phyloP scores from a whole-genome alignment of 192 early-diverging fungal genomes.

The Pilaira anomala region DNA sequence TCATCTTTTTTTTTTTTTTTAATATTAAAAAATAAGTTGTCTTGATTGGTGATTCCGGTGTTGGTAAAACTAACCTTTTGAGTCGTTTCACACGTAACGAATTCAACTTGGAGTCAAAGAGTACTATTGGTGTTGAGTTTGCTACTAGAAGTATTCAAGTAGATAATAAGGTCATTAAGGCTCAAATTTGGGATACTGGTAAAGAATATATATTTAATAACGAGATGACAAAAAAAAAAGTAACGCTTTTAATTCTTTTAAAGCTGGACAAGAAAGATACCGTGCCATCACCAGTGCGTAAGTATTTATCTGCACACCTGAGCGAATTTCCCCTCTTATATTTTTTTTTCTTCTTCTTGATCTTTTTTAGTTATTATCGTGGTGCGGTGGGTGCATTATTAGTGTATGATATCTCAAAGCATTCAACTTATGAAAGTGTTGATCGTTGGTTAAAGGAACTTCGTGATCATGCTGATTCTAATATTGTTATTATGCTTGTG shows the following conservation, averaged over 20 bases:
- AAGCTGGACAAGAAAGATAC: constrained; percentile 73
- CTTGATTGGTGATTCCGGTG: constrained; percentile 60
- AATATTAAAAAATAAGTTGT: constrained; percentile 47
- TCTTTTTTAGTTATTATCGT: constrained; percentile 76
- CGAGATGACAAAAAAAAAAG: not conserved
- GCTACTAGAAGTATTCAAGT: constrained; percentile 95
- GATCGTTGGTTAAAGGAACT: constrained; percentile 97
- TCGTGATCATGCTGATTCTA: constrained; percentile 91
- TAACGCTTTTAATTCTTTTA: not conserved
- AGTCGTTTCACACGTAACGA: constrained; percentile 96
- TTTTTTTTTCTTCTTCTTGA: not conserved
- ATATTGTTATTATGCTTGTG: constrained; percentile 98
- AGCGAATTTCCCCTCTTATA: no score
- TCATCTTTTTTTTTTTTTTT: constrained; percentile 26
- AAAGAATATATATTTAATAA: constrained; percentile 18
- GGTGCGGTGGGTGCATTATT: constrained; percentile 94
- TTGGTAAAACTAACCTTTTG: constrained; percentile 93
- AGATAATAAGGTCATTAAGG: constrained; percentile 96
- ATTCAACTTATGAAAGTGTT: constrained; percentile 92
- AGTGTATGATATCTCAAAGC: constrained; percentile 97
- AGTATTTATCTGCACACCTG: constrained; percentile 11
- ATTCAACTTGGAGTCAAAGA: constrained; percentile 97
- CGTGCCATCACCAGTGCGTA: constrained; percentile 75
- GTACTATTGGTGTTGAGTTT: constrained; percentile 99
- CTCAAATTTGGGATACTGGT: constrained; percentile 99